Base-by-base conservation (phyloP, 108 stramenopile species). In the Nannochloropsis salina region DNA sequence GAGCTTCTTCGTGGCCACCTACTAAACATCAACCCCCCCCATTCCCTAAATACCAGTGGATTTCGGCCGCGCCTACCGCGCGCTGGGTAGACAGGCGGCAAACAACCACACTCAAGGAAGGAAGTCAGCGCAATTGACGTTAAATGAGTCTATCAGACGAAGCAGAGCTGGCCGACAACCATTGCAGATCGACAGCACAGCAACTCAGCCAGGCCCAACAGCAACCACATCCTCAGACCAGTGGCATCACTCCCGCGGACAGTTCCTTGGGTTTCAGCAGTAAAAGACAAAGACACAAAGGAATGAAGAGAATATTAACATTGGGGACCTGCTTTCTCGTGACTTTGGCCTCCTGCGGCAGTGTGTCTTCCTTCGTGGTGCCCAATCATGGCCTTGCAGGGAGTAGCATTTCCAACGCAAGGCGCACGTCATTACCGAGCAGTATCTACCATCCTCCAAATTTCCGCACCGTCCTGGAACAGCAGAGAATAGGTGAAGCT, bases 21-120 rank as follows among this genome's bases (percentile, higher is more conserved):
- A 74, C 61, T 74, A 74, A 31, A 74, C 61, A 74, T 74, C 61
- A 74, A 74, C 61, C 61, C 61, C 61, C 61, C 61, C 61, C 61
- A 15, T 74, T 74, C 61, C 61, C 61, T 31, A 31, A 31, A 31
- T 31, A 31, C 31, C 31, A 31, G 31, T 31, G 31, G 31, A 31
- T 31, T 31, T 31, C 31, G 31, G 31, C 31, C 31, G 31, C 31
- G 31, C 31, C 31, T 31, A 31, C 31, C 31, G 31, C 31, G 31
- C 31, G 31, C 31, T 31, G 31, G 31, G 31, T 31, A 31, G 31
- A 31, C 31, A 31, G 31, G 1, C 31, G 31, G 31, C 31, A 31
- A 31, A 31, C 31, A 31, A 31, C 31, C 31, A 31, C 31, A 31
- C 31, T 31, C 31, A 31, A 31, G 31, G 31, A 31, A 31, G 31